phyloP scores from a whole-genome alignment of 495 filamentous ascomycete species.

The Xylaria grammica region DNA sequence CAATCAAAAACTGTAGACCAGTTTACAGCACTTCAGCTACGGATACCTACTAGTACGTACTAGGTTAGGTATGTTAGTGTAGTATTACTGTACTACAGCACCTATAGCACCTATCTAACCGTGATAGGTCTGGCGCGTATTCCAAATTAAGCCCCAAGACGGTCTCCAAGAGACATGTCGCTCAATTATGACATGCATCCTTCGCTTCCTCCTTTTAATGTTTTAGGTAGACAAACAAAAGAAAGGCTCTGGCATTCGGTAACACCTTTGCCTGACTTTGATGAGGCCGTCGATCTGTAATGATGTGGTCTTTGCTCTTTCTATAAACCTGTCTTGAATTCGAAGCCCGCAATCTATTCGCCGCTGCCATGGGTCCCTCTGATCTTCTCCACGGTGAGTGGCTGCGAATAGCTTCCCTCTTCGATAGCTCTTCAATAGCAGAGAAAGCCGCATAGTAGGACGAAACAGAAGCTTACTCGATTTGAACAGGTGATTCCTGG shows the following conservation, averaged over 20 bases:
- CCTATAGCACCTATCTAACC: neutral
- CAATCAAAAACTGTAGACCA: too few relatives aligned
- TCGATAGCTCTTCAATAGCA: too few relatives aligned
- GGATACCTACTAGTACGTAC: too few relatives aligned
- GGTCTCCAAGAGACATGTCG: neutral
- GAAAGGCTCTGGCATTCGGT: neutral
- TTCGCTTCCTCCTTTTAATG: neutral
- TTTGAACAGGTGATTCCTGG: conserved; percentile 40
- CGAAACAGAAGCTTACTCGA: neutral
- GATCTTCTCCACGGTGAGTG: conserved; percentile 17
- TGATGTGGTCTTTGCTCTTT: conserved; percentile 8
- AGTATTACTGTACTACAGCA: conserved; percentile 3
- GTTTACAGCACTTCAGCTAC: too few relatives aligned
- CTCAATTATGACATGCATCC: conserved; percentile 5
- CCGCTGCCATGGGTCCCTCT: conserved; percentile 15
- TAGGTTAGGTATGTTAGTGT: too few relatives aligned
- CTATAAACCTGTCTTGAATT: neutral
- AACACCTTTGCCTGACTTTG: neutral
- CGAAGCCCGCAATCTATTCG: neutral
- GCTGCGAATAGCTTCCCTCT: neutral
- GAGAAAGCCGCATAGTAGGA: neutral
- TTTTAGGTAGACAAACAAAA: neutral
- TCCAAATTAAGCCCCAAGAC: conserved; percentile 1
- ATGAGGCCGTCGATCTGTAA: neutral
- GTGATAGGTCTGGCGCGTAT: neutral